These are phyloP conservation scores for Brassica incana DNA, from an alignment of 345 rosid species.

Conservation along the genomic window DNA sequence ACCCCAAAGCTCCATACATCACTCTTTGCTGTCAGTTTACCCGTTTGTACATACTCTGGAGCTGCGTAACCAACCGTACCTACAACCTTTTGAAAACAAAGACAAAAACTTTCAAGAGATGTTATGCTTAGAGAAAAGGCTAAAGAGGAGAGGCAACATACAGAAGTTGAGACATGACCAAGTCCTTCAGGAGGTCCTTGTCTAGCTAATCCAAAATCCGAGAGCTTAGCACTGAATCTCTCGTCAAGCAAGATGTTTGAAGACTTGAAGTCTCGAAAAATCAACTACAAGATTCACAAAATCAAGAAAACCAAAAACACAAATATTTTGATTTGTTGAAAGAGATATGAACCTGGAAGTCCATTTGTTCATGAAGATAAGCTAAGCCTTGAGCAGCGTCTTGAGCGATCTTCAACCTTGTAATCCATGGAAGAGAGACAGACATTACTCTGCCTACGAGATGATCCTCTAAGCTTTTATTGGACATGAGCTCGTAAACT, in stretches of 20 bases:
- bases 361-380: constrained; percentile 95
- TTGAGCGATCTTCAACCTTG: constrained; percentile 73
- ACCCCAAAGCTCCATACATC: constrained; percentile 99
- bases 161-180: constrained; percentile 85
- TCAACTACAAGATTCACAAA: constrained; percentile 52
- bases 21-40: constrained; percentile 84
- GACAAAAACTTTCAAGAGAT: background rate
- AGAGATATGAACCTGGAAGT: constrained; percentile 59
- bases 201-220: constrained; percentile 94
- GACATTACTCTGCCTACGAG: constrained; percentile 53
- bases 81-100: constrained; percentile 60
- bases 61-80: constrained; percentile 98
- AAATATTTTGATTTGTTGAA: no score
- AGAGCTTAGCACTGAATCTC: constrained; percentile 84
- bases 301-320: background rate
- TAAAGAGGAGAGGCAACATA: constrained; percentile 44
- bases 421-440: constrained; percentile 62
- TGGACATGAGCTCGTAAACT: constrained; percentile 85
- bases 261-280: constrained; percentile 88
- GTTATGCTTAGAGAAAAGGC: background rate
- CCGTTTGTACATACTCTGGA: constrained; percentile 92
- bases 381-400: constrained; percentile 96
- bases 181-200: constrained; percentile 90
- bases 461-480: constrained; percentile 92
- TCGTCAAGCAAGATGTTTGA: constrained; percentile 87